These are phyloP conservation scores for Fusarium vanettenii DNA, from an alignment of 2,329 filamentous ascomycete genomes.

Conservation along the genomic window DNA sequence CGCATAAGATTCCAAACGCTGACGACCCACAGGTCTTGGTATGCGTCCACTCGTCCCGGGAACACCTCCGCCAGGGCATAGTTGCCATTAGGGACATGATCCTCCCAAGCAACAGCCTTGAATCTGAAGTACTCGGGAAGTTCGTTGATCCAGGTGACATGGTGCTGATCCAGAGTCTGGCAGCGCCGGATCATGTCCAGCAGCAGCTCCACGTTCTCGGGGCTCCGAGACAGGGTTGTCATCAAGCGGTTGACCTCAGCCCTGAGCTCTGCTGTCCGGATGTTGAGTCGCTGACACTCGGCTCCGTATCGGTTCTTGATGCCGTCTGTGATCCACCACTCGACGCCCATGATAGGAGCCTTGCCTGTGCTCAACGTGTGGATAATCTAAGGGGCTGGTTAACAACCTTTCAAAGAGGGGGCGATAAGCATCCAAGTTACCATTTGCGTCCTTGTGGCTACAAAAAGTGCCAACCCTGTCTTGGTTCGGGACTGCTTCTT, in stretches of 20 bases:
- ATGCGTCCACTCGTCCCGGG: conserved; percentile 70
- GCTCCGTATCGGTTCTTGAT: conserved; percentile 61
- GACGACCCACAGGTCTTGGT: conserved; percentile 69
- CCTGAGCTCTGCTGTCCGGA: conserved; percentile 67
- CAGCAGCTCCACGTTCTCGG: conserved; percentile 63
- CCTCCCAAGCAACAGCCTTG: conserved; percentile 68
- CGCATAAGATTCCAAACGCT: conserved; percentile 68
- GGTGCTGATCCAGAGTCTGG: conserved; percentile 64
- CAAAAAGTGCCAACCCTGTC: conserved; percentile 66
- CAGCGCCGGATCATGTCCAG: conserved; percentile 63
- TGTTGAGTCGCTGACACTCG: conserved; percentile 62
- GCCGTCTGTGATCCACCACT: conserved; percentile 70
- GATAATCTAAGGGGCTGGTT: conserved; percentile 58
- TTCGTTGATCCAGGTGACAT: conserved; percentile 61
- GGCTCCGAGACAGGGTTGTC: conserved; percentile 56
- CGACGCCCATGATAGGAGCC: conserved; percentile 62
- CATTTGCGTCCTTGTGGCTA: conserved; percentile 71
- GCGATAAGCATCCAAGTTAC: conserved; percentile 48
- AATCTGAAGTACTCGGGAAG: conserved; percentile 63
- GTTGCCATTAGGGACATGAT: conserved; percentile 63
- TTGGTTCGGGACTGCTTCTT: conserved; percentile 65
- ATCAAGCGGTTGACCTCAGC: conserved; percentile 64
- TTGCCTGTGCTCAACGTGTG: conserved; percentile 66
- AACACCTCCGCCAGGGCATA: conserved; percentile 66
- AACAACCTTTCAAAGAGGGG: conserved; percentile 4